Conservation (phyloP, 331 rosid genomes). For the Arachis monticola region DNA sequence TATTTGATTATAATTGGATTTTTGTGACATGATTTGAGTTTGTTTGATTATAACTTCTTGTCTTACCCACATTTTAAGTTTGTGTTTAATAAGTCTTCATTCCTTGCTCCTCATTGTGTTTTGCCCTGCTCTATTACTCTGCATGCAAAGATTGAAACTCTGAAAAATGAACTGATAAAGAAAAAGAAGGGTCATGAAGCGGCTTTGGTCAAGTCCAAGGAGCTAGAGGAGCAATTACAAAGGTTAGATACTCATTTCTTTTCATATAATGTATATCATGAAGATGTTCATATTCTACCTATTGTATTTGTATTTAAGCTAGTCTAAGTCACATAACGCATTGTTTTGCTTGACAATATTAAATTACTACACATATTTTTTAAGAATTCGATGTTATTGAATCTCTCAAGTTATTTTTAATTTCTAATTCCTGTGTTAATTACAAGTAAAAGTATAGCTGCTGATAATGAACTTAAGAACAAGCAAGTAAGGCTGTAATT, state of each 20-base stretch:
- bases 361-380: not conserved
- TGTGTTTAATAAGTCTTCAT: too few relatives aligned
- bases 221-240: conserved; percentile 36
- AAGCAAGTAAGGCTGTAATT: conserved; percentile 65
- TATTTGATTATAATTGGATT: too few relatives aligned
- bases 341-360: conserved; percentile 16
- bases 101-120: too few relatives aligned
- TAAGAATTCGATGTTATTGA: not conserved
- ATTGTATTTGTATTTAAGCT: conserved; percentile 12
- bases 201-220: conserved; percentile 46
- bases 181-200: conserved; percentile 52
- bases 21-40: too few relatives aligned
- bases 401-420: conserved; percentile 1
- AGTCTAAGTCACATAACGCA: not conserved
- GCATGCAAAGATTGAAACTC: conserved; percentile 62
- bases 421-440: conserved; percentile 40
- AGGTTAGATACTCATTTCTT: conserved; percentile 60
- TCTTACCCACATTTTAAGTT: too few relatives aligned
- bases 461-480: conserved; percentile 62
- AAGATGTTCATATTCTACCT: conserved; percentile 29
- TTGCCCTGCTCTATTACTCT: conserved; percentile 21
- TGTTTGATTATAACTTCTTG: too few relatives aligned
- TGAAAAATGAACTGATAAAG: conserved; percentile 74
- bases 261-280: conserved; percentile 2
- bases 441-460: conserved; percentile 66